phyloP scores from a whole-genome alignment of 2,329 filamentous ascomycete species.

The Chrysoporthe austroafricana region DNA sequence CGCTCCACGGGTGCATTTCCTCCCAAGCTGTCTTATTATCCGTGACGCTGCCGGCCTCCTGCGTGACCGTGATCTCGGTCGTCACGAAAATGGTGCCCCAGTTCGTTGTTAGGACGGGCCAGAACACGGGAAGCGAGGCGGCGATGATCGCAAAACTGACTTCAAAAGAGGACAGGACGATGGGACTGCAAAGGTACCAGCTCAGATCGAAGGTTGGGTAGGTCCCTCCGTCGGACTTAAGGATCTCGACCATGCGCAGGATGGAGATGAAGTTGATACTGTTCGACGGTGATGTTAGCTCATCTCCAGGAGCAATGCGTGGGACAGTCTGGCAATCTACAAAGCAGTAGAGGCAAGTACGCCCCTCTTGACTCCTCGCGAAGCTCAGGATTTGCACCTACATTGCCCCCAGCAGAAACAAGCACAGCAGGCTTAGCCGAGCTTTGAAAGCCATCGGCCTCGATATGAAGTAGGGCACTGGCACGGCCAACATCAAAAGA shows the following conservation, averaged over 20 bases:
- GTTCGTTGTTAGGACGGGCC: conserved; percentile 33
- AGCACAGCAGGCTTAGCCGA: conserved; percentile 35
- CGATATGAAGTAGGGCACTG: conserved; percentile 37
- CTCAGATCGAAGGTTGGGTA: conserved; percentile 42
- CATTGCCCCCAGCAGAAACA: conserved; percentile 39
- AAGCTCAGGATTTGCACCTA: conserved; percentile 30
- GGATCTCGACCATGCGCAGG: conserved; percentile 38
- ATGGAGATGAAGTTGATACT: conserved; percentile 39
- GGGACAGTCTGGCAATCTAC: neutral
- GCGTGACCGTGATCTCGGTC: conserved; percentile 38
- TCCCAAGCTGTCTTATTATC: neutral
- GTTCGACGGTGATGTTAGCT: conserved; percentile 7
- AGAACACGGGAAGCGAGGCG: conserved; percentile 21
- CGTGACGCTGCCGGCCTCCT: conserved; percentile 19
- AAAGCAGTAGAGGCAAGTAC: neutral
- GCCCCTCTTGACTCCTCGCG: neutral
- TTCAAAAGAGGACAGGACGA: conserved; percentile 40
- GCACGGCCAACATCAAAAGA: conserved; percentile 37
- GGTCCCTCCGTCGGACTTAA: conserved; percentile 36
- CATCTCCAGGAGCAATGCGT: neutral
- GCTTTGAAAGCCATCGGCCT: conserved; percentile 35
- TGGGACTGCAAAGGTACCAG: conserved; percentile 40
- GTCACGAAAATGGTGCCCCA: conserved; percentile 42
- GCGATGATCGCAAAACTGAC: conserved; percentile 33
- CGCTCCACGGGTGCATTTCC: conserved; percentile 15